Conservation (phyloP, 345 rosid genomes). For the Noccaea caerulescens region DNA sequence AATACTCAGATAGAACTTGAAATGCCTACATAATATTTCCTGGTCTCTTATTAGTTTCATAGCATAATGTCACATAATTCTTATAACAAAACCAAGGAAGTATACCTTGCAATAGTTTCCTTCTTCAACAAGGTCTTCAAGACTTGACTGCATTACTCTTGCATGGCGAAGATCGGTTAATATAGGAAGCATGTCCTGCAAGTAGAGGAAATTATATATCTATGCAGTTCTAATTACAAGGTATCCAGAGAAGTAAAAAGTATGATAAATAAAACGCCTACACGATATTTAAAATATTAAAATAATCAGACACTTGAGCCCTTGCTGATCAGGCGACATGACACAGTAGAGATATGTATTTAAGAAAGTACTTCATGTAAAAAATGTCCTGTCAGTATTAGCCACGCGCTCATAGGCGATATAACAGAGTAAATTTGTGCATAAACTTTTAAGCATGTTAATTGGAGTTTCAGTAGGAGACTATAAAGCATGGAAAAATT, state of each 20-base stretch:
- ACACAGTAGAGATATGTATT: neutral
- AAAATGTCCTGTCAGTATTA: neutral
- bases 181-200: conserved; percentile 88
- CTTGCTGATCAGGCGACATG: conserved; percentile 19
- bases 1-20: conserved; percentile 94
- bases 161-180: conserved; percentile 79
- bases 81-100: conserved; percentile 1
- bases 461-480: conserved; percentile 10
- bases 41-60: conserved; percentile 21
- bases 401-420: conserved; percentile 2
- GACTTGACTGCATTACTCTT: conserved; percentile 71
- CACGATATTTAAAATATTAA: conserved; percentile 5
- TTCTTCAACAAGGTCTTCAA: conserved; percentile 88
- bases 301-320: conserved; percentile 1
- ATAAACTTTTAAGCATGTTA: conserved; percentile 5
- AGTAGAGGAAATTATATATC: conserved; percentile 35
- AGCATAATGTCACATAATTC: conserved; percentile 18
- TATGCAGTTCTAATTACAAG: conserved; percentile 2
- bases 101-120: conserved; percentile 90
- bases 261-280: neutral
- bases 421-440: conserved; percentile 17
- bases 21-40: conserved; percentile 69
- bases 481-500: neutral
- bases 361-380: conserved; percentile 4
- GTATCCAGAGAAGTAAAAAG: conserved; percentile 16